Conservation (phyloP, 2,329 filamentous ascomycete species). For the Cladophialophora chaetospira region DNA sequence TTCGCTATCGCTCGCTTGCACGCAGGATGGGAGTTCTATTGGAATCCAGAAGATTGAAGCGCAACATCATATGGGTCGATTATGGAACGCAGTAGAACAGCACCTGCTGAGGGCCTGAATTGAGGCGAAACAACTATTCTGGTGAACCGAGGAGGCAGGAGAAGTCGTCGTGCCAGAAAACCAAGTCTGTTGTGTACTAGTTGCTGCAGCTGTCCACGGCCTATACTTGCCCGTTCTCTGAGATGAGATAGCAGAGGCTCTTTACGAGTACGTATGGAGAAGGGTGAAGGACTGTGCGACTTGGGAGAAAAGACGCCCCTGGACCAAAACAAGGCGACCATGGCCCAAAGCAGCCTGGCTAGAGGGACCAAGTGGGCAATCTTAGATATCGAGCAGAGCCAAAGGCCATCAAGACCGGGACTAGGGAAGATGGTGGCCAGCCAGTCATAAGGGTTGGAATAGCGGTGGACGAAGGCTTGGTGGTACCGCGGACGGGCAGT, state of each 20-base stretch:
- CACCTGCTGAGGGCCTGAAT: background rate
- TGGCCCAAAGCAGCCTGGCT: slow-evolving; percentile 4
- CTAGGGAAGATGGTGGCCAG: background rate
- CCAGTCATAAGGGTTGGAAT: background rate
- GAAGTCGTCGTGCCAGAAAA: no score
- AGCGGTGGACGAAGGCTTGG: slow-evolving; percentile 1
- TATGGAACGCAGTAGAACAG: background rate
- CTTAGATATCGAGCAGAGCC: slow-evolving; percentile 3
- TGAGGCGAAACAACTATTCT: background rate
- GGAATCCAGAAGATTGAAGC: background rate
- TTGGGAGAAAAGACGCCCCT: background rate
- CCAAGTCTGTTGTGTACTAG: no score
- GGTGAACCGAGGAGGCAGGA: background rate
- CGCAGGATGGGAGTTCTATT: background rate
- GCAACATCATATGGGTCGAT: no score
- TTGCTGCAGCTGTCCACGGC: background rate
- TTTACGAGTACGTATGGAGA: no score
- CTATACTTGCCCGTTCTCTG: background rate
- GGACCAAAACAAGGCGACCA: slow-evolving; percentile 9
- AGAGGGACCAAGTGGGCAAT: slow-evolving; percentile 12
- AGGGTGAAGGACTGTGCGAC: background rate
- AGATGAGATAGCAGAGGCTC: background rate
- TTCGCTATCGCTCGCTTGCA: background rate
- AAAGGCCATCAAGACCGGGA: background rate
- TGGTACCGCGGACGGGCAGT: no score